These are phyloP conservation scores for Globisporangium uncinulatum DNA, from an alignment of 352 stramenopile species.

Conservation along the genomic window DNA sequence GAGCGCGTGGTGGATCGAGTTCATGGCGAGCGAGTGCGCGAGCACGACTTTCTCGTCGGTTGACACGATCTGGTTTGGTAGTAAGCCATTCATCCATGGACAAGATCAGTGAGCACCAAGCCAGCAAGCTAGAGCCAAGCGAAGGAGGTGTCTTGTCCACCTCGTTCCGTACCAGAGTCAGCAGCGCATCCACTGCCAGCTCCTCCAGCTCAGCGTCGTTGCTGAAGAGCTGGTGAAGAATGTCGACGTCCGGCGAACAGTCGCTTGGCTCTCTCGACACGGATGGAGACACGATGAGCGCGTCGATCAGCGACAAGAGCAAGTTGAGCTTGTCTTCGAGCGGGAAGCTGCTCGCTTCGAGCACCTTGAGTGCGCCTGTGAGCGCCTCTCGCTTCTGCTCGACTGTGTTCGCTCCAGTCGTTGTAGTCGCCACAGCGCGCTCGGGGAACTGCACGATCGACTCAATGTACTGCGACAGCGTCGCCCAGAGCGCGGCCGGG, in stretches of 20 bases:
- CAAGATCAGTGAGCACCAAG: too few relatives aligned
- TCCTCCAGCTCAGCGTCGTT: constrained; percentile 63
- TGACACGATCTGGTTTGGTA: constrained; percentile 31
- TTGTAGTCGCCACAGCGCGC: neutral
- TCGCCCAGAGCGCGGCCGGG: constrained; percentile 49
- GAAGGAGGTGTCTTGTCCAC: too few relatives aligned
- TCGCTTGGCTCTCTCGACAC: constrained; percentile 1
- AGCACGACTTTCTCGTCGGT: constrained; percentile 55
- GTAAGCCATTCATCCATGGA: neutral
- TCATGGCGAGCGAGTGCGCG: constrained; percentile 47
- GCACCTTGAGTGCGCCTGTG: constrained; percentile 54
- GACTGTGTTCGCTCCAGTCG: constrained; percentile 4
- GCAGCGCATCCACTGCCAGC: constrained; percentile 55
- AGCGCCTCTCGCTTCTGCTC: constrained; percentile 50
- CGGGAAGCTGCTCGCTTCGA: constrained; percentile 51
- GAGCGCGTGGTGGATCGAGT: constrained; percentile 55
- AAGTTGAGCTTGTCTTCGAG: constrained; percentile 67
- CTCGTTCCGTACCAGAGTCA: constrained; percentile 36
- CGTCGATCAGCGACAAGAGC: constrained; percentile 55
- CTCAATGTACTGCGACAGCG: constrained; percentile 65
- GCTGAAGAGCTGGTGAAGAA: constrained; percentile 61
- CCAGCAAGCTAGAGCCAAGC: neutral
- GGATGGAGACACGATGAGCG: constrained; percentile 27
- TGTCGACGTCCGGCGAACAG: constrained; percentile 25
- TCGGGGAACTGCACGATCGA: constrained; percentile 19